Evolutionary conservation across 805 yeast genomes (phyloP).

Genomic region (Barnettozyma populi): DNA sequence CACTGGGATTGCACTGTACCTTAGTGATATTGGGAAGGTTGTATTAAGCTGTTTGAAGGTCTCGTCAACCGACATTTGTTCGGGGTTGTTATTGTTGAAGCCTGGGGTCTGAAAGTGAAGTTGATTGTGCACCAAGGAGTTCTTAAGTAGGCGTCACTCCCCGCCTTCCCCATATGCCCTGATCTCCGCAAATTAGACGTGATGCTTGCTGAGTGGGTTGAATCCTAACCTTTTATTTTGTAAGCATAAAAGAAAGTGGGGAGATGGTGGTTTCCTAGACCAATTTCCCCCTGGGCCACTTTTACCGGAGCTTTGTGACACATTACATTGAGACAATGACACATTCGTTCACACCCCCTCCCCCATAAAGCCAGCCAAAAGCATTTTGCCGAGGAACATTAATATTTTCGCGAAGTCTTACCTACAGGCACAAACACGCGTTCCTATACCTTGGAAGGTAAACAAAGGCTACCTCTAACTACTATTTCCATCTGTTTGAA

Average conservation of each 20-base stretch:
- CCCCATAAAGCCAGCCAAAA: background rate
- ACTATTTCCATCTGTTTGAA: background rate
- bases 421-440: background rate
- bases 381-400: background rate
- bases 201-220: background rate
- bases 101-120: no score
- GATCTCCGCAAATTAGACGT: background rate
- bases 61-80: constrained; percentile 2
- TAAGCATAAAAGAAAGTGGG: background rate
- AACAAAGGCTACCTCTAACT: background rate
- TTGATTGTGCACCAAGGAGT: background rate
- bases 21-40: background rate
- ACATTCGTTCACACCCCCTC: no score
- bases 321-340: background rate
- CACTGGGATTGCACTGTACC: constrained; percentile 4
- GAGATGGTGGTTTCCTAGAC: background rate
- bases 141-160: background rate
- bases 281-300: background rate
- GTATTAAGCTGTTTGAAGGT: constrained; percentile 1
- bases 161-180: background rate
- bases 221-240: no score
- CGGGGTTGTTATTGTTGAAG: no score
- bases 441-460: no score
- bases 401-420: background rate
- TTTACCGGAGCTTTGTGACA: background rate